Evolutionary conservation across 2,329 filamentous ascomycete species (phyloP), one percentile per base, ranked within the genome.

Genomic region (Aspergillus fijiensis): DNA sequence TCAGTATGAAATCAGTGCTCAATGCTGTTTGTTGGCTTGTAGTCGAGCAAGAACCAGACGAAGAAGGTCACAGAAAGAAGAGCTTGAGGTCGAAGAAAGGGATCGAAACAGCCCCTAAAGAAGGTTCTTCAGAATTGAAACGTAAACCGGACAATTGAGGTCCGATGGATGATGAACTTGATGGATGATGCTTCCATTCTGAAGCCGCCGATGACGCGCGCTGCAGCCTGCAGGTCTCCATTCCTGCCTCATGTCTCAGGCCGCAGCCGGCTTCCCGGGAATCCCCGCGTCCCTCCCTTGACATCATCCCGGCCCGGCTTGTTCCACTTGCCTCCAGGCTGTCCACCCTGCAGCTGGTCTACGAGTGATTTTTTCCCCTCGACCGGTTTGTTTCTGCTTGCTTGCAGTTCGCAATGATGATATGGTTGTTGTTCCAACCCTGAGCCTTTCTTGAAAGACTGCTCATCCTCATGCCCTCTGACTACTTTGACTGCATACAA

Each of bases 1-100:
- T 76, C 72, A 75, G 68, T 51, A 71, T 76, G 73, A 74, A 71
- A 68, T 70, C 66, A 74, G 49, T 53, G 54, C 39, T 54, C 56
- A 50, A 16, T 45, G 16, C 39, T 45, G 56, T 48, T 48, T 42
- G 56, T 48, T 49, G 42, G 23, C 21, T 57, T 35, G 48, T 35
- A 23, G 49, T 35, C 50, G 52, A 55, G 53, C n/a, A 23, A 53
- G 21, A 33, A 56, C 35, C 48, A 33, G 51, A 48, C 25, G 23
- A 4, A 29, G 31, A 23, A 25, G 25, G 10, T 16, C 23, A 21
- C n/a, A 49, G 29, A n/a, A 25, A 45, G n/a, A 48, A 14, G 29
- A 51, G 31, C 45, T 42, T 10, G 27, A 27, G 31, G 25, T 35
- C 16, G 35, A n/a, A 31, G 19, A 53, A 53, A 33, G 14, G 49